Conservation (phyloP, 805 yeast genomes). For the Wickerhamomyces sydowiorum region DNA sequence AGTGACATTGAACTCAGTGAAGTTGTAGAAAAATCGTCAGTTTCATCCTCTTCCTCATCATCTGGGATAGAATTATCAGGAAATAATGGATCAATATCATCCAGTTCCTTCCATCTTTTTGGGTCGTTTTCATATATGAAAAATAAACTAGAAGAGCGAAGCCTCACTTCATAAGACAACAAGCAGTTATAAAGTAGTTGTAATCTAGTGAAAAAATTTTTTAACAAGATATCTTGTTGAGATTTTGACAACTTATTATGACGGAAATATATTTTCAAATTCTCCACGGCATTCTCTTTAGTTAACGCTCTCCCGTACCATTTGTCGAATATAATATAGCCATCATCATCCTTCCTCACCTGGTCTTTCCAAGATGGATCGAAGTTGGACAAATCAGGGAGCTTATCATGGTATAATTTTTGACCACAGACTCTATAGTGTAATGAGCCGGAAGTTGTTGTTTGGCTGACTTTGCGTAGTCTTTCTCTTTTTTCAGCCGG, state of each 20-base stretch:
- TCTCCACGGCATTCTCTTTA: slow-evolving; percentile 34
- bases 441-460: slow-evolving; percentile 78
- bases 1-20: slow-evolving; percentile 56
- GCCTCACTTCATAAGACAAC: slow-evolving; percentile 52
- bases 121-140: slow-evolving; percentile 69
- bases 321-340: slow-evolving; percentile 55
- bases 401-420: slow-evolving; percentile 39
- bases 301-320: slow-evolving; percentile 62
- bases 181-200: slow-evolving; percentile 63
- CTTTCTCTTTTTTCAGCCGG: slow-evolving; percentile 55
- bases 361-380: slow-evolving; percentile 8
- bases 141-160: slow-evolving; percentile 68
- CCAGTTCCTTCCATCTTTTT: slow-evolving; percentile 41
- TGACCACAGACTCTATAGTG: slow-evolving; percentile 85
- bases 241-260: slow-evolving; percentile 26
- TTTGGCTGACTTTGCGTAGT: slow-evolving; percentile 52
- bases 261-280: slow-evolving; percentile 41
- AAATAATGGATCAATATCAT: slow-evolving; percentile 35
- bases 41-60: slow-evolving; percentile 27
- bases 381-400: slow-evolving; percentile 13
- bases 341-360: slow-evolving; percentile 24
- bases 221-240: slow-evolving; percentile 33
- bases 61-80: slow-evolving; percentile 28
- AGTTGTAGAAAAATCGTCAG: slow-evolving; percentile 23
- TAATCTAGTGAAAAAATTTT: slow-evolving; percentile 50